Evolutionary conservation across 805 yeast species (phyloP).

Genomic region (Myxozyma neotropica): DNA sequence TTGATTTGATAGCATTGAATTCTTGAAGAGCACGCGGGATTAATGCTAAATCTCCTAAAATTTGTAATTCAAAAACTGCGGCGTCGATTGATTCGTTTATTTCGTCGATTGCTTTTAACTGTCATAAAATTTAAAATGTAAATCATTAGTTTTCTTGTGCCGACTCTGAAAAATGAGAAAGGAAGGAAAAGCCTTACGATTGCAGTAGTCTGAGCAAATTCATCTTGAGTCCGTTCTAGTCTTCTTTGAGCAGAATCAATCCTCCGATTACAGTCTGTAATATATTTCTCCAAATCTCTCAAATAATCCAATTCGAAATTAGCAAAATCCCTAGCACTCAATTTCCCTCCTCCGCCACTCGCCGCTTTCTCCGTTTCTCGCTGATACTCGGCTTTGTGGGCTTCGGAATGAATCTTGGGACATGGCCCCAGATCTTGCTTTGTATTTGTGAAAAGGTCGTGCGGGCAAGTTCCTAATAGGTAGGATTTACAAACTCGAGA

Average conservation of each 20-base stretch:
- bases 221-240: constrained; percentile 75
- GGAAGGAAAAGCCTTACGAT: constrained; percentile 34
- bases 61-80: constrained; percentile 29
- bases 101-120: constrained; percentile 33
- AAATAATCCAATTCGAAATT: constrained; percentile 53
- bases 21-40: constrained; percentile 46
- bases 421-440: constrained; percentile 83
- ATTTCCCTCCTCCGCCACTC: constrained; percentile 26
- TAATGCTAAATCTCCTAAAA: constrained; percentile 26
- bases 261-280: constrained; percentile 67
- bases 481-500: constrained; percentile 75
- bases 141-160: too few relatives aligned
- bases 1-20: constrained; percentile 9
- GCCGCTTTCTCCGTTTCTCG: constrained; percentile 36
- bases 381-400: constrained; percentile 71
- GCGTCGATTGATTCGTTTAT: constrained; percentile 30
- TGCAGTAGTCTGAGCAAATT: constrained; percentile 51
- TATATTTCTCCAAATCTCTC: constrained; percentile 54
- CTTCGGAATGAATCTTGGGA: constrained; percentile 72
- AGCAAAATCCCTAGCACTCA: constrained; percentile 48
- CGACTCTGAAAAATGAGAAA: background rate
- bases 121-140: background rate
- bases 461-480: constrained; percentile 84
- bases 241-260: constrained; percentile 64
- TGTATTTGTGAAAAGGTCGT: constrained; percentile 78